A percentile compares a stretch with the other conserved stretches of the same genome.
phyloP scores from a whole-genome alignment of 495 filamentous ascomycete species.

The Podospora tetraspora region DNA sequence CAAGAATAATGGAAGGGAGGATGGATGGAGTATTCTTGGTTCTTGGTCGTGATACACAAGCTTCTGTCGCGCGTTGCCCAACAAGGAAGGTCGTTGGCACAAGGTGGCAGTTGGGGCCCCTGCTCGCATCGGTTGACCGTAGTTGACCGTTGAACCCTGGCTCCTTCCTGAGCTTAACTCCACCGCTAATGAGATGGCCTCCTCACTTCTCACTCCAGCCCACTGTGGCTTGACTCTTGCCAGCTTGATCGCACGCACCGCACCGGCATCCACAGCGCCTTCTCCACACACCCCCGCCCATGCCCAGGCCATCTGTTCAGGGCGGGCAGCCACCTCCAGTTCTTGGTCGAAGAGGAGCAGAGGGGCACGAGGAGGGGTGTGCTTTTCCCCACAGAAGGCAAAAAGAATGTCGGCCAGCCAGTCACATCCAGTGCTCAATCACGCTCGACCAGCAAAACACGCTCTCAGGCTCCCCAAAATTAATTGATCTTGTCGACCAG shows the following conservation, averaged over 20 bases:
- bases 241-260: background rate
- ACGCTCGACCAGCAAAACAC: constrained; percentile 22
- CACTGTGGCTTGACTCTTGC: background rate
- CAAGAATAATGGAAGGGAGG: background rate
- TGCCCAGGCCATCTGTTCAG: background rate
- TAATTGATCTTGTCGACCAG: constrained; percentile 21
- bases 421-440: constrained; percentile 5
- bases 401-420: constrained; percentile 18
- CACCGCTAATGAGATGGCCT: background rate
- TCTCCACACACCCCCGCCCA: background rate
- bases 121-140: constrained; percentile 3
- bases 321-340: background rate
- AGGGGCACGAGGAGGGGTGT: background rate
- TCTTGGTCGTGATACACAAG: background rate
- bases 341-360: background rate
- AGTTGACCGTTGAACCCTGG: background rate
- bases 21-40: background rate
- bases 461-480: constrained; percentile 22
- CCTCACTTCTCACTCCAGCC: background rate
- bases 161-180: background rate
- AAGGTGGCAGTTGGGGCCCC: constrained; percentile 15
- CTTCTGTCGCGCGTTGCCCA: background rate
- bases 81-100: constrained; percentile 5
- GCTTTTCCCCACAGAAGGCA: constrained; percentile 14
- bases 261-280: background rate